Evolutionary conservation across 495 filamentous ascomycete species (phyloP).

Genomic region (Penicillium verhagenii): DNA sequence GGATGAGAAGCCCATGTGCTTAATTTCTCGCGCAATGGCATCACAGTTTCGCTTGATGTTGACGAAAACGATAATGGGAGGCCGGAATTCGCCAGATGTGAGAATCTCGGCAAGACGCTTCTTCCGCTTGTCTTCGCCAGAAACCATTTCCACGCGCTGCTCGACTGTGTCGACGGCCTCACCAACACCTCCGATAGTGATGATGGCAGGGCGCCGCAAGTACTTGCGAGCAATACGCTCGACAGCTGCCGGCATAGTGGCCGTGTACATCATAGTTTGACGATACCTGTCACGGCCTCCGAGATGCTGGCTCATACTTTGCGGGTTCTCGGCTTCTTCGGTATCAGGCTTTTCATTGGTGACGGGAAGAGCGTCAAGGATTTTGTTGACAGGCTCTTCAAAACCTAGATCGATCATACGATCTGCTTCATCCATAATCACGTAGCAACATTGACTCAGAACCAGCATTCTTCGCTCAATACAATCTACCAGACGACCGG

Average conservation of each 20-base stretch:
- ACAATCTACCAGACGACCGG: constrained; percentile 94
- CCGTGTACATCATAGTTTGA: constrained; percentile 99
- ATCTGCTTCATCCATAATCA: constrained; percentile 98
- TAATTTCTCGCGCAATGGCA: constrained; percentile 91
- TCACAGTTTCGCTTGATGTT: constrained; percentile 99
- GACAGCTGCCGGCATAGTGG: constrained; percentile 92
- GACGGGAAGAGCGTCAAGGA: constrained; percentile 94
- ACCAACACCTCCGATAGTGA: constrained; percentile 91
- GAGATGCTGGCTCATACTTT: constrained; percentile 78
- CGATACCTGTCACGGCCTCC: constrained; percentile 85
- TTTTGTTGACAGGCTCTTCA: constrained; percentile 97
- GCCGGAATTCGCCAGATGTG: constrained; percentile 75
- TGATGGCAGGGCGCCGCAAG: constrained; percentile 87
- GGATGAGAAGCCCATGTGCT: constrained; percentile 85
- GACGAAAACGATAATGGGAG: constrained; percentile 98
- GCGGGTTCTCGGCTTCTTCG: constrained; percentile 86
- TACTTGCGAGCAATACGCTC: constrained; percentile 97
- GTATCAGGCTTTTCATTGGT: constrained; percentile 94
- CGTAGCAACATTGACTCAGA: constrained; percentile 93
- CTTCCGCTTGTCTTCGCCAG: constrained; percentile 96
- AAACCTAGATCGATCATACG: constrained; percentile 99
- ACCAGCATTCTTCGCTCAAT: constrained; percentile 92
- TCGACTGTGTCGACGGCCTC: constrained; percentile 99
- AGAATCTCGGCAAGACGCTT: constrained; percentile 93
- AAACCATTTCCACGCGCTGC: constrained; percentile 90